Conservation (phyloP, 129 eudicot species). For the Flaveria sonorensis region DNA sequence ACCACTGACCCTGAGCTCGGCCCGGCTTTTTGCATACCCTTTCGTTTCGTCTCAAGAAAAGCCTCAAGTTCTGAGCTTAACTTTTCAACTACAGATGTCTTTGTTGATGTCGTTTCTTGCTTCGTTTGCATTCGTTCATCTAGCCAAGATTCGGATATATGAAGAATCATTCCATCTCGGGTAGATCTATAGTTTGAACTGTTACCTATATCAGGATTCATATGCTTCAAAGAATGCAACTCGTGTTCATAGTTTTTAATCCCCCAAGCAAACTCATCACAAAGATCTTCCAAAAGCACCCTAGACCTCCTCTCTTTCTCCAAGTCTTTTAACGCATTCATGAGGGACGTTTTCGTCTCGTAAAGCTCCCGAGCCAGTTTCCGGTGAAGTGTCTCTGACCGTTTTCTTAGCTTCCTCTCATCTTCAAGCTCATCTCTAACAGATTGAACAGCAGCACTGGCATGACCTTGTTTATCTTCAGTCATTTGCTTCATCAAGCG, state of each 20-base stretch:
- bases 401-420: slow-evolving; percentile 84
- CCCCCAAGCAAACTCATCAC: slow-evolving; percentile 91
- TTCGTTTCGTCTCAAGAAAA: slow-evolving; percentile 57
- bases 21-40: slow-evolving; percentile 4
- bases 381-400: slow-evolving; percentile 88
- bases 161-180: slow-evolving; percentile 70
- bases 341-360: slow-evolving; percentile 67
- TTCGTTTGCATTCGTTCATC: slow-evolving; percentile 86
- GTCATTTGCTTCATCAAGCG: slow-evolving; percentile 70
- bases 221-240: slow-evolving; percentile 58
- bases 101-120: slow-evolving; percentile 43
- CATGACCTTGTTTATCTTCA: slow-evolving; percentile 73
- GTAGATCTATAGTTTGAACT: slow-evolving; percentile 29
- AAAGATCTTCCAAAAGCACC: slow-evolving; percentile 76
- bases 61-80: slow-evolving; percentile 73
- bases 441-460: slow-evolving; percentile 40
- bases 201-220: slow-evolving; percentile 41
- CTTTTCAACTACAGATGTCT: slow-evolving; percentile 58
- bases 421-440: slow-evolving; percentile 85
- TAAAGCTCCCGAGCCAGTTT: slow-evolving; percentile 83
- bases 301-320: slow-evolving; percentile 68
- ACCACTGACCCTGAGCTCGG: slow-evolving; percentile 25
- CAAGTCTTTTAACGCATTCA: slow-evolving; percentile 52
- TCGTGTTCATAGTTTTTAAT: slow-evolving; percentile 75
- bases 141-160: slow-evolving; percentile 91